phyloP scores from a whole-genome alignment of 2,329 filamentous ascomycete species.

The Penicillium sp. region DNA sequence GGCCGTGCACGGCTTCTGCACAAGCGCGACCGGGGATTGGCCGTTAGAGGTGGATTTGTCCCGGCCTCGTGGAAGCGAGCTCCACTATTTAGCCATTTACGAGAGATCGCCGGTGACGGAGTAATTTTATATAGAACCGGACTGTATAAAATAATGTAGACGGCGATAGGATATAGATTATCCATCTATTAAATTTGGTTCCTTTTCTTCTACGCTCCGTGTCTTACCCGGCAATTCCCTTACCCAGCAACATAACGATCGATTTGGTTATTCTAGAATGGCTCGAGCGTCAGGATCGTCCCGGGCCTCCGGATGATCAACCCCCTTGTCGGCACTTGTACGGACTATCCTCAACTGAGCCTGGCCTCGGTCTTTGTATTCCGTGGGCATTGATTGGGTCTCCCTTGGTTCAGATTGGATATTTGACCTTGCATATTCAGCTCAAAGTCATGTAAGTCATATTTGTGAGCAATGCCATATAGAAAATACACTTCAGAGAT shows the following conservation, averaged over 20 bases:
- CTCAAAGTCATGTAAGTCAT: not conserved
- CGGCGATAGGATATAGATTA: not conserved
- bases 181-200: not conserved
- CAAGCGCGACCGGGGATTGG: conserved; percentile 17
- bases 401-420: conserved; percentile 5
- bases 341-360: conserved; percentile 4
- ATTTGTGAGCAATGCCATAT: not conserved
- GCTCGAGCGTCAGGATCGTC: conserved; percentile 11
- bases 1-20: conserved; percentile 24
- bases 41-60: conserved; percentile 14
- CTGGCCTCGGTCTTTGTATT: conserved; percentile 2
- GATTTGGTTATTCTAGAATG: not conserved
- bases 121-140: not conserved
- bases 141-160: not conserved
- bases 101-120: conserved; percentile 18
- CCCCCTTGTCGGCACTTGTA: conserved; percentile 11
- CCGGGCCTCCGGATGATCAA: conserved; percentile 7
- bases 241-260: too few species aligned
- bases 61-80: conserved; percentile 29
- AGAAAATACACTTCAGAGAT: not conserved
- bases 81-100: conserved; percentile 20
- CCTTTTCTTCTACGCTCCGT: too few species aligned
- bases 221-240: not conserved
- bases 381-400: conserved; percentile 3
- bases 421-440: not conserved